Evolutionary conservation across 176 grass and related monocot species (phyloP), one percentile per base, ranked within the genome.

Genomic region (Carex pumila): DNA sequence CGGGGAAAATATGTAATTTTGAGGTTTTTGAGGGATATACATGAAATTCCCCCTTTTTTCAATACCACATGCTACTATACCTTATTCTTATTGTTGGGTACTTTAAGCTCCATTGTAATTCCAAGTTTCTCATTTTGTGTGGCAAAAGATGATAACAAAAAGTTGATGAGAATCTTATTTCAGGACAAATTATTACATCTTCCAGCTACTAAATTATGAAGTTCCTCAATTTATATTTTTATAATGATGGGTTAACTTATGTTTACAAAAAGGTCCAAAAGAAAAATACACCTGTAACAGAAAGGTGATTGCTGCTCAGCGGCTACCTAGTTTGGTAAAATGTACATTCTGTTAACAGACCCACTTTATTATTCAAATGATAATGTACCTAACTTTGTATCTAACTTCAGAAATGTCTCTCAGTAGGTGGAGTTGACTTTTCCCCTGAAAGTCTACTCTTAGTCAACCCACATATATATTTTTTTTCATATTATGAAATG

Each of bases 241-340:
- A 66, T 34, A 11, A 71, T 71, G 36, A 45, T 74, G 19, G 45
- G 21, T 25, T 25, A 74, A 45, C 43, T 45, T 45, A 7, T 29
- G 30, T 64, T 25, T 74, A 53, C 10, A 45, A 74, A 53, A 53
- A 30, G 71, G 18, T 15, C n/a, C 18, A 10, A 74, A 74, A 74
- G 43, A 15, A 25, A 50, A 54, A 55, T 25, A 10, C 10, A 50
- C 21, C 37, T 82, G 14, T 54, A 82, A 52, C 61, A 67, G 39
- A 82, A 82, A 82, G 36, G 61, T 6, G 8, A 83, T 83, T 45
- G 39, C 62, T 68, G 61, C 21, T 68, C 41, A 83, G 47, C 80
- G 53, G 19, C 19, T 83, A 56, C 1, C 22, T 56, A 56, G 50
- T 77, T 77, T 77, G 73, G 73, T 77, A 55, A 6, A 77, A 77